phyloP scores from a whole-genome alignment of 1,284 basidiomycete species.

The Malassezia brasiliensis region DNA sequence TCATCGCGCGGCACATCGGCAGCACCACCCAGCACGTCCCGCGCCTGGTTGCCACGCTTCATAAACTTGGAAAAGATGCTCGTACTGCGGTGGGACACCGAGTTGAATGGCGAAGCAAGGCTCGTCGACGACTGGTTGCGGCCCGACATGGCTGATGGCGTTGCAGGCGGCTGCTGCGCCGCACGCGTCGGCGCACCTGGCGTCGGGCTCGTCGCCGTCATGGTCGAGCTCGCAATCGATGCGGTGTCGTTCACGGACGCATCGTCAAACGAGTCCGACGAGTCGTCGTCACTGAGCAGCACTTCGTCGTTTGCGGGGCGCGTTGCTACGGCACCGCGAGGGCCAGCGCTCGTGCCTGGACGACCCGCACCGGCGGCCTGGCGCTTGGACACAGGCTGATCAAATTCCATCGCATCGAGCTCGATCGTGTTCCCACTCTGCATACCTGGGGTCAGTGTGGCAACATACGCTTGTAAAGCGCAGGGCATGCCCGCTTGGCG shows the following conservation, averaged over 20 bases:
- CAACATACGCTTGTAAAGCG: constrained; percentile 8
- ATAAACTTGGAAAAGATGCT: background rate
- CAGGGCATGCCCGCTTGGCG: constrained; percentile 6
- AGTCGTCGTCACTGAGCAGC: background rate
- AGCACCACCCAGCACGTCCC: background rate
- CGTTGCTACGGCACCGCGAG: background rate
- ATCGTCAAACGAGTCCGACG: background rate
- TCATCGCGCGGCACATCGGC: background rate
- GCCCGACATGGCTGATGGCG: background rate
- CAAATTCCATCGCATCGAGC: constrained; percentile 16
- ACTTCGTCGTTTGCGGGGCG: background rate
- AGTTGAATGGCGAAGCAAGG: background rate
- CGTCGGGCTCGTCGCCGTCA: background rate
- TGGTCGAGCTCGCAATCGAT: background rate
- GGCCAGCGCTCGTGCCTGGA: background rate
- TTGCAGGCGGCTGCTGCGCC: background rate
- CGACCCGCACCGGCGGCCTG: background rate
- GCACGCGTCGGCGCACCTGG: background rate
- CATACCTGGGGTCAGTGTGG: constrained; percentile 1
- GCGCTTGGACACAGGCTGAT: background rate
- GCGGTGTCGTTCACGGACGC: background rate
- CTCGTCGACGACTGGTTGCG: background rate
- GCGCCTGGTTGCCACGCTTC: constrained; percentile 5
- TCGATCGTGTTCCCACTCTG: background rate
- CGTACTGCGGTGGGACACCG: background rate